Evolutionary conservation across 192 early-diverging fungal species (phyloP).

Genomic region (Coemansia umbellata): DNA sequence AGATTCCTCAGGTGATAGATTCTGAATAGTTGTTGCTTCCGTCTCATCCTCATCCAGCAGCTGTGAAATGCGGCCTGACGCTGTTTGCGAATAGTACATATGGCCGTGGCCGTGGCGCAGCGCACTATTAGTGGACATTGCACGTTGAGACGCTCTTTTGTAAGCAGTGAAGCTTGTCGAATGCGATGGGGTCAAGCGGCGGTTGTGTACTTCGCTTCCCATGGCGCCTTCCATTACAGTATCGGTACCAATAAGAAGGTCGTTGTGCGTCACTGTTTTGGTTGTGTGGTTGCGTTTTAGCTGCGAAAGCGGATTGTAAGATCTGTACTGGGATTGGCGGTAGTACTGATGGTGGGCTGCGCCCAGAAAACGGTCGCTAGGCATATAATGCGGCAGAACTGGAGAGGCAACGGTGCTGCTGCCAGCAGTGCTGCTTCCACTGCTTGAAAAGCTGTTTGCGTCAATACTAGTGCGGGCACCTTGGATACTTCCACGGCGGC

Average conservation of each 20-base stretch:
- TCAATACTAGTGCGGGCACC: neutral
- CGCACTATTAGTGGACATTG: too few species aligned
- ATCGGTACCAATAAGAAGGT: constrained; percentile 11
- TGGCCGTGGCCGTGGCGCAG: too few species aligned
- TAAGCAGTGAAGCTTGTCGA: constrained; percentile 18
- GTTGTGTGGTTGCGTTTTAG: constrained; percentile 31
- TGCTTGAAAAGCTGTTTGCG: neutral
- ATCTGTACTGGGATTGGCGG: neutral
- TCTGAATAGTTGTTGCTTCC: too few species aligned
- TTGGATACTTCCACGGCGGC: constrained; percentile 15
- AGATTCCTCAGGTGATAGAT: too few species aligned
- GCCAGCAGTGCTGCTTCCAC: constrained; percentile 22
- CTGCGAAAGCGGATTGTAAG: neutral
- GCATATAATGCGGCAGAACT: neutral
- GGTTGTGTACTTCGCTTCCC: neutral
- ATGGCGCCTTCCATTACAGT: neutral
- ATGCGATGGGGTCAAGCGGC: constrained; percentile 12
- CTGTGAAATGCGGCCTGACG: too few species aligned
- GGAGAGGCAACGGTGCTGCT: constrained; percentile 24
- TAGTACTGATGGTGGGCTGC: neutral
- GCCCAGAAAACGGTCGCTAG: neutral
- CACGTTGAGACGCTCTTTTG: too few species aligned
- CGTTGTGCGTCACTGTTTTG: constrained; percentile 37
- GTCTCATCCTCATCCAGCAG: too few species aligned
- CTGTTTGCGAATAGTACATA: neutral